These are phyloP conservation scores for Phytophthora cactorum DNA, from an alignment of 352 stramenopile species.

Conservation along the genomic window DNA sequence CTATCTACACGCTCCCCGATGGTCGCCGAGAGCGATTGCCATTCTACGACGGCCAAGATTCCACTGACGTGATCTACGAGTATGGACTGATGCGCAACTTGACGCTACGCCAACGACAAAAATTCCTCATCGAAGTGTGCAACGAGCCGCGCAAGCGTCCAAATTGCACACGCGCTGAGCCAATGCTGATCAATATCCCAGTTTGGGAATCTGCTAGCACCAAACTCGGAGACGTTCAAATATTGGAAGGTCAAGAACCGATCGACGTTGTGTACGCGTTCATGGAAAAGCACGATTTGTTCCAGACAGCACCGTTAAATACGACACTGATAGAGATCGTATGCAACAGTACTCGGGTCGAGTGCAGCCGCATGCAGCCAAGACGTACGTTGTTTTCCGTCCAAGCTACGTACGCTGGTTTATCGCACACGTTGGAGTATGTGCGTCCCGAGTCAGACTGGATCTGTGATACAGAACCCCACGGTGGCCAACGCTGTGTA, in stretches of 20 bases:
- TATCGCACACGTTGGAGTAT: slow-evolving; percentile 77
- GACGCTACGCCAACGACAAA: slow-evolving; percentile 67
- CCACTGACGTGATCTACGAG: slow-evolving; percentile 79
- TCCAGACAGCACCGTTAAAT: slow-evolving; percentile 84
- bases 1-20: slow-evolving; percentile 62
- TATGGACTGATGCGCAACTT: slow-evolving; percentile 77
- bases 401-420: slow-evolving; percentile 73
- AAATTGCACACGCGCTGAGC: slow-evolving; percentile 82
- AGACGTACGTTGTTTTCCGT: slow-evolving; percentile 80
- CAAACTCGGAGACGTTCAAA: slow-evolving; percentile 74
- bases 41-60: slow-evolving; percentile 78
- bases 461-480: slow-evolving; percentile 56
- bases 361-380: slow-evolving; percentile 58
- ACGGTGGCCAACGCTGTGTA: slow-evolving; percentile 66
- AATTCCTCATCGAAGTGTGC: slow-evolving; percentile 73
- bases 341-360: slow-evolving; percentile 76
- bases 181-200: slow-evolving; percentile 75
- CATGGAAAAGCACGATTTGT: slow-evolving; percentile 87
- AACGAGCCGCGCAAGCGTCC: slow-evolving; percentile 62
- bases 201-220: slow-evolving; percentile 76
- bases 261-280: slow-evolving; percentile 87
- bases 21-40: slow-evolving; percentile 57
- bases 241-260: slow-evolving; percentile 82
- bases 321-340: slow-evolving; percentile 69
- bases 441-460: slow-evolving; percentile 83